A percentile compares a stretch with the other conserved stretches of the same genome.
Evolutionary conservation across 345 rosid species (phyloP).

Genomic region (Populus euphratica): DNA sequence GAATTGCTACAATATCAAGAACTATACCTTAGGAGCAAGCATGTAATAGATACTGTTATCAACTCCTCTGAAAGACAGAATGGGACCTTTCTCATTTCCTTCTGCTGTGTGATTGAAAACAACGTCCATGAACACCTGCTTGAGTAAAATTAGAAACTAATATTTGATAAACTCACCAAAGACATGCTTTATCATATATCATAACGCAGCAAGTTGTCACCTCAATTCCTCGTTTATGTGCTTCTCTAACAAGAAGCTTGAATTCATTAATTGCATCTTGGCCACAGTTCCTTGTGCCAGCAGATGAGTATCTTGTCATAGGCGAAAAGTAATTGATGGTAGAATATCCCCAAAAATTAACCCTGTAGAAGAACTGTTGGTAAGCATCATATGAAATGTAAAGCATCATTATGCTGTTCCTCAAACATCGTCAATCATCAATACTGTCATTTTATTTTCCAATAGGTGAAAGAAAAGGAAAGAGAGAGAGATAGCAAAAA

Average conservation of each 20-base stretch:
- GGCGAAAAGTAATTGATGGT: slow-evolving; percentile 87
- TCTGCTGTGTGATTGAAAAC: slow-evolving; percentile 98
- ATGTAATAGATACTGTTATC: slow-evolving; percentile 93
- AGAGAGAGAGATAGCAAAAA: neutral
- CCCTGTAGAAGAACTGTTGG: slow-evolving; percentile 46
- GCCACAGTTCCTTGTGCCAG: slow-evolving; percentile 53
- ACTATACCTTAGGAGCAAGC: slow-evolving; percentile 90
- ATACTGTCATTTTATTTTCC: neutral
- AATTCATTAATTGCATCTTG: slow-evolving; percentile 78
- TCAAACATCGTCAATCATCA: neutral
- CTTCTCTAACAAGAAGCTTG: slow-evolving; percentile 78
- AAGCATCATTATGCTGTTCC: neutral
- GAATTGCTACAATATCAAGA: slow-evolving; percentile 10
- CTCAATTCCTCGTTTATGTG: slow-evolving; percentile 96
- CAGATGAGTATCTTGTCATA: slow-evolving; percentile 83
- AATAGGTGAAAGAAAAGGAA: neutral
- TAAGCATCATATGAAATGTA: slow-evolving; percentile 6
- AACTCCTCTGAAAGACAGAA: slow-evolving; percentile 80
- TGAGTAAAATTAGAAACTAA: slow-evolving; percentile 24
- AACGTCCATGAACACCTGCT: slow-evolving; percentile 90
- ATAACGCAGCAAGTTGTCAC: slow-evolving; percentile 36
- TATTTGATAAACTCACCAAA: slow-evolving; percentile 12
- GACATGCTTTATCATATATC: slow-evolving; percentile 5
- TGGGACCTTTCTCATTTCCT: slow-evolving; percentile 93
- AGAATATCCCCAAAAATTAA: slow-evolving; percentile 98